Conservation (phyloP, 495 filamentous ascomycete genomes). For the Glonium stellatum region DNA sequence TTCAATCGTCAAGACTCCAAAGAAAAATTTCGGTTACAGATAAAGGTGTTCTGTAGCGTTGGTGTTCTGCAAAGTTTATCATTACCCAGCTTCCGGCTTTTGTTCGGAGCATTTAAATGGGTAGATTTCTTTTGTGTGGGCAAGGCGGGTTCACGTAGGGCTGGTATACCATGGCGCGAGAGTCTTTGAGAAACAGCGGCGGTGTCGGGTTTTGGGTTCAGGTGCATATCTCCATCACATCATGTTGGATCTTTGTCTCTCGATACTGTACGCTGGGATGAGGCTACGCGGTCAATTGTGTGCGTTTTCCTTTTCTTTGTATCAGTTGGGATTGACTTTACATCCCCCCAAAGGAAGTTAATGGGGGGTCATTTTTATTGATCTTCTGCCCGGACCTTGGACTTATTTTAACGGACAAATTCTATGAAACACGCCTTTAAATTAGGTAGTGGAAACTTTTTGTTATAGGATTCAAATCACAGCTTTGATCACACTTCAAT, state of each 20-base stretch:
- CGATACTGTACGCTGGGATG: constrained; percentile 30
- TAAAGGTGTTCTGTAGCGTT: constrained; percentile 26
- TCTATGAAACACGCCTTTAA: background rate
- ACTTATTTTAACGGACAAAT: background rate
- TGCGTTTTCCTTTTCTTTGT: constrained; percentile 17
- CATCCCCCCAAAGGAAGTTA: background rate
- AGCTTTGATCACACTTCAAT: background rate
- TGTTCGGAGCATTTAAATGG: constrained; percentile 14
- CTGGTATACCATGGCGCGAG: constrained; percentile 30
- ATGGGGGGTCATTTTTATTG: constrained; percentile 18
- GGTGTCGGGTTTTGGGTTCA: constrained; percentile 25
- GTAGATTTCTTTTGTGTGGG: constrained; percentile 30
- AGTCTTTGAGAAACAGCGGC: constrained; percentile 22
- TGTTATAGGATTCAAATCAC: background rate
- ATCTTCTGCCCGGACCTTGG: background rate
- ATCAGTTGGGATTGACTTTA: constrained; percentile 8
- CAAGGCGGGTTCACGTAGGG: constrained; percentile 11
- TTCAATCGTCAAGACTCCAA: constrained; percentile 19
- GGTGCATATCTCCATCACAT: constrained; percentile 25
- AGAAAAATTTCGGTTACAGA: constrained; percentile 25
- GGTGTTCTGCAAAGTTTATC: constrained; percentile 17
- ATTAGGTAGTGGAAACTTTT: background rate
- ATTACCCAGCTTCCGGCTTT: constrained; percentile 13
- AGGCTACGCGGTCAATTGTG: constrained; percentile 16
- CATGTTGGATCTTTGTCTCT: constrained; percentile 19